Evolutionary conservation across 345 rosid species (phyloP).

Genomic region (Lumnitzera racemosa): DNA sequence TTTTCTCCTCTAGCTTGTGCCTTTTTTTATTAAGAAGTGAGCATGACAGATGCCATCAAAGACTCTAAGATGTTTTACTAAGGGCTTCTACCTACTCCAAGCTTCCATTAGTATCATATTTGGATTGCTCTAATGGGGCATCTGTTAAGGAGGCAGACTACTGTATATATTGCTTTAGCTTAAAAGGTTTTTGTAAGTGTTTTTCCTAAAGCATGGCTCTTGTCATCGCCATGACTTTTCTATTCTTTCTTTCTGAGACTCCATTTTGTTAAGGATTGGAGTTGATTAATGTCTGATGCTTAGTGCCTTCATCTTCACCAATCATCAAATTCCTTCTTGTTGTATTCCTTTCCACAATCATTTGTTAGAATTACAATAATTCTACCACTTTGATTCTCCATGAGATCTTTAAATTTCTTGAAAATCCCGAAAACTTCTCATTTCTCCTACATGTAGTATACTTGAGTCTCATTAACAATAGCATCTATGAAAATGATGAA

Average conservation of each 20-base stretch:
- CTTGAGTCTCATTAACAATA: not conserved
- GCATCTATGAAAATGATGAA: not conserved
- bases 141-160: accelerated
- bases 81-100: not conserved
- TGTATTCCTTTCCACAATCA: not conserved
- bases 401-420: not conserved
- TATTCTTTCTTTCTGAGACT: not conserved
- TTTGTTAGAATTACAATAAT: not conserved
- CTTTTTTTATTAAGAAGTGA: not conserved
- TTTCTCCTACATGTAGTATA: not conserved
- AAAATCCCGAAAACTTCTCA: not conserved
- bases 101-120: not conserved
- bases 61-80: not conserved
- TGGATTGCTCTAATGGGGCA: not conserved
- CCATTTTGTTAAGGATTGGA: not conserved
- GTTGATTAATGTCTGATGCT: not conserved
- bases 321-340: not conserved
- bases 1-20: not conserved
- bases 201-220: not conserved
- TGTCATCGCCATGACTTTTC: not conserved
- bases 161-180: not conserved
- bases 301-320: not conserved
- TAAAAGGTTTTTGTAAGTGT: not conserved
- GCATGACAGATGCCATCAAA: not conserved
- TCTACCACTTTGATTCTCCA: not conserved